Evolutionary conservation across 2,329 filamentous ascomycete genomes (phyloP).

Genomic region (Claviceps cyperi): DNA sequence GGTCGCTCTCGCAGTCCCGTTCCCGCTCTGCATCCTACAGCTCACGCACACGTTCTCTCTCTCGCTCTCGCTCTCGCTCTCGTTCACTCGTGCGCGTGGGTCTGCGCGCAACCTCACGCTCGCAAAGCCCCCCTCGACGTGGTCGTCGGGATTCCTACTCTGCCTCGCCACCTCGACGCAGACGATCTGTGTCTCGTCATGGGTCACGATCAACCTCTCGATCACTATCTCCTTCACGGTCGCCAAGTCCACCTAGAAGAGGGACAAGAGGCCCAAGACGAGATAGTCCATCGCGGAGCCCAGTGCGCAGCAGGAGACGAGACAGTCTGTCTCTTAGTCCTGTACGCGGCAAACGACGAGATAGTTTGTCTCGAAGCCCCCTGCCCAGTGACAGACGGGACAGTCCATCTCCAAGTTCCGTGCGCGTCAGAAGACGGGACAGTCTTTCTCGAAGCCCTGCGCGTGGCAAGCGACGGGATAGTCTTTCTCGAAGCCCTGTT

Average conservation of each 20-base stretch:
- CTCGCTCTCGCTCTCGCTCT: conserved; percentile 2
- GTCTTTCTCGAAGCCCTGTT: background rate
- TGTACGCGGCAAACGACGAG: conserved; percentile 6
- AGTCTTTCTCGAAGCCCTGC: background rate
- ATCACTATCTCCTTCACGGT: conserved; percentile 1
- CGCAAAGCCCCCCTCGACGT: background rate
- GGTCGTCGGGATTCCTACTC: conserved; percentile 3
- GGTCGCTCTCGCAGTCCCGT: conserved; percentile 3
- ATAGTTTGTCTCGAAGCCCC: conserved; percentile 12
- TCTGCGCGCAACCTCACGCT: background rate
- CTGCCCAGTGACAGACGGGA: background rate
- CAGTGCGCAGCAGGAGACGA: conserved; percentile 4
- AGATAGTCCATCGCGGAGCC: background rate
- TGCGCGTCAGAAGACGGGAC: conserved; percentile 3
- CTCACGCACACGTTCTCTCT: background rate
- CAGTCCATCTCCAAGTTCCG: background rate
- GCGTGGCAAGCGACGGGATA: background rate
- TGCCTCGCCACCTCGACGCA: conserved; percentile 4
- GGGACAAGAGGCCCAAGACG: background rate
- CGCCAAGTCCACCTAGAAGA: conserved; percentile 2
- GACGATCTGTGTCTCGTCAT: background rate
- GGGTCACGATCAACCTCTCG: background rate
- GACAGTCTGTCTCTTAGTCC: background rate
- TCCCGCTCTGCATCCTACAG: background rate
- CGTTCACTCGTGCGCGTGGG: conserved; percentile 1